phyloP scores from a whole-genome alignment of 176 grass and related monocot species.

The Stipa capillata region DNA sequence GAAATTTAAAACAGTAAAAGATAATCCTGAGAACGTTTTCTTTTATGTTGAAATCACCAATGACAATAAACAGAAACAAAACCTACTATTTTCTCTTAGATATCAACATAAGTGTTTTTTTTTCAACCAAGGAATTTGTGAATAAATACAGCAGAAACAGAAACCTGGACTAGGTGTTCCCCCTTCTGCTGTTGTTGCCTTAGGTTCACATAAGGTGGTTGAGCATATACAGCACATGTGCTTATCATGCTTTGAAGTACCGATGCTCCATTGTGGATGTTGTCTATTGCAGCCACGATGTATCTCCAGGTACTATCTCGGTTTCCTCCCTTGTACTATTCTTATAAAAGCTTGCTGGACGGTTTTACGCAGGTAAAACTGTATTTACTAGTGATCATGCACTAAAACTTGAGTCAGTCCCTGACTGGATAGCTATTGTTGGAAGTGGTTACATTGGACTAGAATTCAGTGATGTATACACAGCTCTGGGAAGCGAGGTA shows the following conservation, averaged over 20 bases:
- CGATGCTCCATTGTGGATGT: neutral
- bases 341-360: neutral
- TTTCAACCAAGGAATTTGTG: neutral
- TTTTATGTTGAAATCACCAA: neutral
- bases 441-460: no score
- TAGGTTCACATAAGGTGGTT: neutral
- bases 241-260: neutral
- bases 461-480: no score
- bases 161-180: neutral
- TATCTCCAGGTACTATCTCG: neutral
- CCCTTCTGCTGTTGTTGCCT: neutral
- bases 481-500: no score
- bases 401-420: no score
- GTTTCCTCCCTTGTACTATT: neutral
- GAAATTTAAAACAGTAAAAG: neutral
- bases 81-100: neutral
- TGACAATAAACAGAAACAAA: neutral
- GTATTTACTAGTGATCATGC: no score
- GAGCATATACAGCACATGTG: neutral
- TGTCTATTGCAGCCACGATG: neutral
- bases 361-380: no score
- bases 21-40: neutral
- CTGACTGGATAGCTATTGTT: no score
- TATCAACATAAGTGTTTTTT: neutral
- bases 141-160: neutral